Percentiles rank a stretch among this genome's conserved stretches.
Evolutionary conservation across 345 rosid species (phyloP).

Genomic region (Limnanthes douglasii): DNA sequence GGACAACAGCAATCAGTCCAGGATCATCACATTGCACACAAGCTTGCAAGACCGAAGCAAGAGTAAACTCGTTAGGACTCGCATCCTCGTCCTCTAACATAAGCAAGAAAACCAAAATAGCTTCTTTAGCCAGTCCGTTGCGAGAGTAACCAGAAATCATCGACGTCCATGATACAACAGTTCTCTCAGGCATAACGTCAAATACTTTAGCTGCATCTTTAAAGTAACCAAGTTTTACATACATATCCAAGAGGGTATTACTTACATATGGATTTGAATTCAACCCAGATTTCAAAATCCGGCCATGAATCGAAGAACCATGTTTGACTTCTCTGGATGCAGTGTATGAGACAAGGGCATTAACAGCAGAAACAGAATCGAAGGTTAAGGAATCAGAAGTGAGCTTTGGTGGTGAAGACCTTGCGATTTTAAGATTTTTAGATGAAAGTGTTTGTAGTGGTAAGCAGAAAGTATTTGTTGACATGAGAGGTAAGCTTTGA

Average conservation of each 20-base stretch:
- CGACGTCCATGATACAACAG: constrained; percentile 26
- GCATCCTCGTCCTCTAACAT: constrained; percentile 20
- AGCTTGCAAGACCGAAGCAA: constrained; percentile 24
- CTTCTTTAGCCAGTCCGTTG: constrained; percentile 9
- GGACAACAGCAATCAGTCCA: constrained; percentile 12
- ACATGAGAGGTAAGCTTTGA: too few relatives aligned
- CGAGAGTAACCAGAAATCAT: constrained; percentile 19
- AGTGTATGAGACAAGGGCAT: constrained; percentile 5
- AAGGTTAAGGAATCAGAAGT: neutral
- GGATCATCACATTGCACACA: constrained; percentile 11
- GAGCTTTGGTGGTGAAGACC: neutral
- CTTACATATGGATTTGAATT: constrained; percentile 4
- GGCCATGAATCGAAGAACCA: constrained; percentile 13
- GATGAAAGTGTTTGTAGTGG: too few relatives aligned
- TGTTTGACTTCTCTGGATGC: constrained; percentile 4
- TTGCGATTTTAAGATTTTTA: too few relatives aligned
- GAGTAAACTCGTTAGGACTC: constrained; percentile 22
- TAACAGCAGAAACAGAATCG: constrained; percentile 3
- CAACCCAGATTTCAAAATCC: constrained; percentile 13
- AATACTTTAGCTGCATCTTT: constrained; percentile 17
- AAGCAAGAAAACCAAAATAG: constrained; percentile 10
- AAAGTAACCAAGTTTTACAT: constrained; percentile 9
- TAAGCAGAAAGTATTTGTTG: too few relatives aligned
- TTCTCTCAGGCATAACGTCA: constrained; percentile 29
- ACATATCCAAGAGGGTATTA: constrained; percentile 17